Percentiles rank a stretch among this genome's conserved stretches.
Conservation (phyloP, 495 filamentous ascomycete species). For the Chaetomidium leptoderma region DNA sequence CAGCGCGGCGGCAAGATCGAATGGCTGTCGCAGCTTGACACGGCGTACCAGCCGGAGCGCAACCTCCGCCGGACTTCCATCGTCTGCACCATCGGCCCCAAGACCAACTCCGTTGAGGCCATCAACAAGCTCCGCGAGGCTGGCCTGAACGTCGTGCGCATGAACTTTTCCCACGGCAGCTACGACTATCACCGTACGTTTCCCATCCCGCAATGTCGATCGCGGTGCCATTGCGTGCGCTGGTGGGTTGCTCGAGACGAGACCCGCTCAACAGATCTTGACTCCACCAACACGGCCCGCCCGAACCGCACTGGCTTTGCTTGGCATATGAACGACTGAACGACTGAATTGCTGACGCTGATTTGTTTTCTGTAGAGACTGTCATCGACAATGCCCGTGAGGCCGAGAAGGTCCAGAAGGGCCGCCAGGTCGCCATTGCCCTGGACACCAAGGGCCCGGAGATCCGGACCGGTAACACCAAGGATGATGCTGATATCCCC, state of each 20-base stretch:
- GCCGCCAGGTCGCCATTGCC: constrained; percentile 91
- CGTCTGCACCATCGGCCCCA: constrained; percentile 98
- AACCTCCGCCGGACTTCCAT: constrained; percentile 95
- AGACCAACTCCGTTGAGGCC: constrained; percentile 96
- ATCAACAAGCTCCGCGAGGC: constrained; percentile 86
- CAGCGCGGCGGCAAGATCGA: constrained; percentile 75
- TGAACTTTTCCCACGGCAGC: constrained; percentile 98
- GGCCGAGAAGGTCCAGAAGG: constrained; percentile 68
- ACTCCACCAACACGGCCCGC: neutral
- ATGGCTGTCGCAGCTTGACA: constrained; percentile 78
- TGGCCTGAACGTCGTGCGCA: constrained; percentile 92
- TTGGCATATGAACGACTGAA: constrained; percentile 44
- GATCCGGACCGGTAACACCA: constrained; percentile 94
- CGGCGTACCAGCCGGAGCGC: constrained; percentile 71
- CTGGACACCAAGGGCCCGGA: constrained; percentile 98
- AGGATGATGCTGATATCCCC: constrained; percentile 76
- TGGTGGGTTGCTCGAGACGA: constrained; percentile 26
- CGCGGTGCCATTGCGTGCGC: neutral
- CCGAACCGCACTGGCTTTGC: neutral
- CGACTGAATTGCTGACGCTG: constrained; percentile 31
- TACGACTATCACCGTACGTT: constrained; percentile 59
- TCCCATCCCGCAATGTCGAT: neutral
- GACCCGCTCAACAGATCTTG: constrained; percentile 4
- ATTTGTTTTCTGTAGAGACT: constrained; percentile 50
- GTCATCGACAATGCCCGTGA: constrained; percentile 91